A percentile compares a stretch with the other conserved stretches of the same genome.
Conservation (phyloP, 768 basidiomycete genomes). For the Tricholoma terreum region DNA sequence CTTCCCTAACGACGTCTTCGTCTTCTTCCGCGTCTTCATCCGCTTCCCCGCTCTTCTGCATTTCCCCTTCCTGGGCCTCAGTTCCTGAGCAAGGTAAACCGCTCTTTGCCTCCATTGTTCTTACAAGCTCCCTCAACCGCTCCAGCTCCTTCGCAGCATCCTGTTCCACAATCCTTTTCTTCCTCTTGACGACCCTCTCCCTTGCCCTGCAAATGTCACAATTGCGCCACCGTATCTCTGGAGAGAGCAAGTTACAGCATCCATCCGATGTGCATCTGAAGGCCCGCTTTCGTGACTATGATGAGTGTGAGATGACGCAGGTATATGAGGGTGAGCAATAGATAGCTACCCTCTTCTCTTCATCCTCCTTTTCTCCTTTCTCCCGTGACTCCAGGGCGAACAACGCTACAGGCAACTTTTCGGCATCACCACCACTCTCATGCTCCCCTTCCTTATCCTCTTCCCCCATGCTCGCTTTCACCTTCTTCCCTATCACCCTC, state of each 20-base stretch:
- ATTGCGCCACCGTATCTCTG: conserved; percentile 44
- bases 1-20: background rate
- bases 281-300: conserved; percentile 14
- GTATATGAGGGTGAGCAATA: background rate
- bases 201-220: conserved; percentile 44
- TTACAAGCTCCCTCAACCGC: conserved; percentile 9
- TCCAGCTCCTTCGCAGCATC: conserved; percentile 2
- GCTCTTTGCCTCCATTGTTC: background rate
- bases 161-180: conserved; percentile 12
- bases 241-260: conserved; percentile 44
- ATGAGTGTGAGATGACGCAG: background rate
- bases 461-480: background rate
- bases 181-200: conserved; percentile 27
- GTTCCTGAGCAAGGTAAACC: background rate
- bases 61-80: background rate
- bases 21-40: background rate
- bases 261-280: conserved; percentile 34
- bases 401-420: background rate
- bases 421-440: background rate
- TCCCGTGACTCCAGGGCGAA: background rate
- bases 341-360: conserved; percentile 11
- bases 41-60: background rate
- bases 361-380: background rate
- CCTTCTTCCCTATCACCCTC: background rate
- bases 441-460: too few relatives aligned